These are phyloP conservation scores for Salix arbutifolia DNA, from an alignment of 345 rosid species.

Conservation along the genomic window DNA sequence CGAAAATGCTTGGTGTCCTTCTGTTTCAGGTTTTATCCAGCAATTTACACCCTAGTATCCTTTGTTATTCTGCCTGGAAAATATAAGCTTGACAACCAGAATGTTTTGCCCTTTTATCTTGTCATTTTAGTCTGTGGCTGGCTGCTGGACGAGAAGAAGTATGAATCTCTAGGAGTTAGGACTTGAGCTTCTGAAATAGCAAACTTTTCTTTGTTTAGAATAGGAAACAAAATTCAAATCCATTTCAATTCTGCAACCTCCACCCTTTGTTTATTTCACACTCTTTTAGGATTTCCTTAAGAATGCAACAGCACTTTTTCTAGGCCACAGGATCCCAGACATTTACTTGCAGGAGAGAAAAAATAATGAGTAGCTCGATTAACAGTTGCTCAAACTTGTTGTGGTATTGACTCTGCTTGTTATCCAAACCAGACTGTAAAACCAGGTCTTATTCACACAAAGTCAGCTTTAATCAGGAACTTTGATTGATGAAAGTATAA, in stretches of 20 bases:
- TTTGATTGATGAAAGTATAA: constrained; percentile 2
- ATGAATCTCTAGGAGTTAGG: background rate
- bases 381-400: background rate
- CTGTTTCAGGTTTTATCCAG: constrained; percentile 6
- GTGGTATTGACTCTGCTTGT: too few relatives aligned
- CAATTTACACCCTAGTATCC: constrained; percentile 13
- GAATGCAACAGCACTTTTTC: background rate
- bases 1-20: constrained; percentile 14
- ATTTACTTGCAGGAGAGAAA: background rate
- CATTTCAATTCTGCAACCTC: background rate
- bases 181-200: background rate
- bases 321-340: background rate
- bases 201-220: background rate
- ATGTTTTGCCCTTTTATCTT: background rate
- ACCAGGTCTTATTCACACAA: background rate
- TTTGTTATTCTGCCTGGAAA: constrained; percentile 20
- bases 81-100: constrained; percentile 29
- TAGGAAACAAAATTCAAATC: background rate
- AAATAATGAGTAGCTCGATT: background rate
- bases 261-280: background rate
- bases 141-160: background rate
- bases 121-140: background rate
- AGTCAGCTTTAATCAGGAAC: background rate
- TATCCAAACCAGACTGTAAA: background rate
- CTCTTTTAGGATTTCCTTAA: background rate